Evolutionary conservation across 176 grass and related monocot genomes (phyloP).

Genomic region (Tillandsia fasciculata): DNA sequence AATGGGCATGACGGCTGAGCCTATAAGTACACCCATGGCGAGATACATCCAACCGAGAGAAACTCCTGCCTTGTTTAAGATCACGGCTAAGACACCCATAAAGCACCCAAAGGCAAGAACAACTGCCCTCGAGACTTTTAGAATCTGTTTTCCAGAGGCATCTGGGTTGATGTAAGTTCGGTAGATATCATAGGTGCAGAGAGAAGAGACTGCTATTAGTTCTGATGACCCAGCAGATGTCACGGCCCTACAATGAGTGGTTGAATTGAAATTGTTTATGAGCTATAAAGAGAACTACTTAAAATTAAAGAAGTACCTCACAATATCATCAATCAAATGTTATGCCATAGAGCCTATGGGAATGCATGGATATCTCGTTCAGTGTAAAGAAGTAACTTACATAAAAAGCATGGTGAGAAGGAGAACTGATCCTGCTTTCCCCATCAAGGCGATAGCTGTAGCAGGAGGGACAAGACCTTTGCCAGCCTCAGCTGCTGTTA

Average conservation of each 20-base stretch:
- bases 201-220: conserved; percentile 61
- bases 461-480: conserved; percentile 64
- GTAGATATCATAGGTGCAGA: conserved; percentile 72
- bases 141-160: conserved; percentile 58
- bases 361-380: too few species aligned
- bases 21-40: conserved; percentile 63
- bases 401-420: conserved; percentile 84
- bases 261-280: background rate
- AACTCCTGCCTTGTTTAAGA: conserved; percentile 55
- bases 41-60: conserved; percentile 85
- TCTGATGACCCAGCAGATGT: conserved; percentile 64
- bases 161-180: conserved; percentile 60
- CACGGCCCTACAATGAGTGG: conserved; percentile 43
- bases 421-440: conserved; percentile 57
- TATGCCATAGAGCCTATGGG: too few species aligned
- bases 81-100: conserved; percentile 59
- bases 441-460: conserved; percentile 56
- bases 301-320: too few species aligned
- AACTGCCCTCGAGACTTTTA: conserved; percentile 43
- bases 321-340: too few species aligned
- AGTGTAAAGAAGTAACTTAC: conserved; percentile 12
- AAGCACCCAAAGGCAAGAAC: conserved; percentile 52
- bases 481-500: conserved; percentile 41
- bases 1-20: conserved; percentile 59
- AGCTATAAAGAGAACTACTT: too few species aligned